phyloP scores from a whole-genome alignment of 2,329 filamentous ascomycete species.

The Penicillium sp. region DNA sequence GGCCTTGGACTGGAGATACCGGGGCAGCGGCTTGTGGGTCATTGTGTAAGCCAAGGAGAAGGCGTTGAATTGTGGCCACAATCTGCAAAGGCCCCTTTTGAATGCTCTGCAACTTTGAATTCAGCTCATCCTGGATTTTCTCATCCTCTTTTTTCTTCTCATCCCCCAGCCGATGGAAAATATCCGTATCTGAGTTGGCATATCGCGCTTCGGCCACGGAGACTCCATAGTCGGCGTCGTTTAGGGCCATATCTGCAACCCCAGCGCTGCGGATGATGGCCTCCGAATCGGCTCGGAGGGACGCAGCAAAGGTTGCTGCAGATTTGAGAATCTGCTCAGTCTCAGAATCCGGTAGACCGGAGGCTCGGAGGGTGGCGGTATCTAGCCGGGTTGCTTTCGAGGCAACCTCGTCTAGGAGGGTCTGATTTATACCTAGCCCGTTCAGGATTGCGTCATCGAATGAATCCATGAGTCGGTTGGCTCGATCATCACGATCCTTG shows the following conservation, averaged over 20 bases:
- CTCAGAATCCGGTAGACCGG: constrained; percentile 37
- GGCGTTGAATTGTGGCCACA: constrained; percentile 37
- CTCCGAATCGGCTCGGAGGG: constrained; percentile 47
- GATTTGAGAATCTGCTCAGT: constrained; percentile 42
- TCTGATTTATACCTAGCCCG: constrained; percentile 54
- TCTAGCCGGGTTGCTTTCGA: constrained; percentile 44
- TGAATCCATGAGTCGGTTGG: constrained; percentile 51
- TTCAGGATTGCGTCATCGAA: constrained; percentile 54
- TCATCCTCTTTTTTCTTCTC: constrained; percentile 52
- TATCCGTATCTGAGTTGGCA: constrained; percentile 44
- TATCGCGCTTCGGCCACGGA: constrained; percentile 55
- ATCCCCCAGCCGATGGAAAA: constrained; percentile 44
- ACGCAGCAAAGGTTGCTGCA: constrained; percentile 39
- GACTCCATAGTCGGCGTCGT: constrained; percentile 54
- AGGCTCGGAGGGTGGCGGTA: constrained; percentile 32
- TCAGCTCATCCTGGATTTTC: constrained; percentile 46
- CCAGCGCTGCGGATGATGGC: constrained; percentile 50
- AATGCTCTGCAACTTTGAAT: constrained; percentile 45
- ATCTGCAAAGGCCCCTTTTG: constrained; percentile 41
- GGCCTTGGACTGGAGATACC: constrained; percentile 8
- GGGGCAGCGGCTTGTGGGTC: constrained; percentile 23
- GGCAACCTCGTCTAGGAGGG: constrained; percentile 50
- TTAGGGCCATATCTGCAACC: constrained; percentile 51
- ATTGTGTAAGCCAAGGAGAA: constrained; percentile 40
- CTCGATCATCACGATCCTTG: constrained; percentile 50